Percentiles rank a stretch among this genome's conserved stretches.
These are phyloP conservation scores for Saksenaea oblongispora DNA, from an alignment of 371 early-diverging fungal genomes.

Conservation along the genomic window DNA sequence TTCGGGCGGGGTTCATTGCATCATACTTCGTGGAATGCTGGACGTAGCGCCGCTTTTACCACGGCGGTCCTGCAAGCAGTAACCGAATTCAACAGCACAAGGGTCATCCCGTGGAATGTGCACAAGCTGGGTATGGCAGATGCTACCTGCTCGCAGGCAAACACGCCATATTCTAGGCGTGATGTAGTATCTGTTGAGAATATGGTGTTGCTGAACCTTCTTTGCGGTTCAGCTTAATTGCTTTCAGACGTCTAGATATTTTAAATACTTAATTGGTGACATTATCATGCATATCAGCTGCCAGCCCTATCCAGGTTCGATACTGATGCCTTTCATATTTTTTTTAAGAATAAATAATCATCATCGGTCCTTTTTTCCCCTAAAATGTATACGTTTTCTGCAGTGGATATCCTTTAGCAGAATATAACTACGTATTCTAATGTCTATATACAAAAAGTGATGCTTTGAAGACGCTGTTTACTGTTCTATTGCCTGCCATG, in stretches of 20 bases:
- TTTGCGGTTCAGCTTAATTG: slow-evolving; percentile 17
- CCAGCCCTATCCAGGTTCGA: too few relatives aligned
- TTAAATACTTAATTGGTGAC: background rate
- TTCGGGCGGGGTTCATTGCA: slow-evolving; percentile 14
- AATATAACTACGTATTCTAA: too few relatives aligned
- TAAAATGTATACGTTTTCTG: too few relatives aligned
- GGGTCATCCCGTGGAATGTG: slow-evolving; percentile 30
- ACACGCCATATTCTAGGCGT: slow-evolving; percentile 22
- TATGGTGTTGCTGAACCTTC: slow-evolving; percentile 16
- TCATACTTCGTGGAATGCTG: slow-evolving; percentile 27
- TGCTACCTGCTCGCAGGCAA: slow-evolving; percentile 13
- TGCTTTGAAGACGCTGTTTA: background rate
- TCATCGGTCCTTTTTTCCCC: too few relatives aligned
- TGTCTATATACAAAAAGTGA: too few relatives aligned
- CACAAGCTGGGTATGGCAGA: slow-evolving; percentile 30
- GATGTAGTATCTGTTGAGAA: slow-evolving; percentile 27
- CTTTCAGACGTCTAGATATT: background rate
- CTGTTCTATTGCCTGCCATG: slow-evolving; percentile 53
- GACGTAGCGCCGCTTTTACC: slow-evolving; percentile 37
- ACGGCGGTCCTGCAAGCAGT: slow-evolving; percentile 22
- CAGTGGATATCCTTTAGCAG: too few relatives aligned
- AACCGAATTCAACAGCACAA: slow-evolving; percentile 1
- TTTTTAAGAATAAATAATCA: too few relatives aligned
- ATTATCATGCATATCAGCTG: background rate
- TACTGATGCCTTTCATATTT: too few relatives aligned